These are phyloP conservation scores for Flaveria bidentis DNA, from an alignment of 129 eudicot species.

Conservation along the genomic window DNA sequence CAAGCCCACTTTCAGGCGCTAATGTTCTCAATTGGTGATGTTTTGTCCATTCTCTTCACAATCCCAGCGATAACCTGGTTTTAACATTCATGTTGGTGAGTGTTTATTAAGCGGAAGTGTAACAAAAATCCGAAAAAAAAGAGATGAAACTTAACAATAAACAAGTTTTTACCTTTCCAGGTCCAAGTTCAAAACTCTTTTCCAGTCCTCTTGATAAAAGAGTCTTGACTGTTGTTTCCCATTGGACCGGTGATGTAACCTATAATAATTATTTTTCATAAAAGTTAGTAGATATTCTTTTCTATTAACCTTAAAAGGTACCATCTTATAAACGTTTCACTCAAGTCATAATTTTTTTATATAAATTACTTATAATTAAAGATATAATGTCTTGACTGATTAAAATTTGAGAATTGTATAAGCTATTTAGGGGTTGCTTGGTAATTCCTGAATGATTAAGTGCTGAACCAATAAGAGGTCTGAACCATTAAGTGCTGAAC, in stretches of 20 bases:
- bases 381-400: background rate
- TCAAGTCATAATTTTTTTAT: background rate
- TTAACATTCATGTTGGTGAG: background rate
- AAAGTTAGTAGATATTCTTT: background rate
- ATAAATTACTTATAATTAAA: background rate
- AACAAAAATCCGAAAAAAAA: background rate
- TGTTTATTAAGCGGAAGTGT: background rate
- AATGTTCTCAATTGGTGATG: conserved; percentile 70
- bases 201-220: conserved; percentile 63
- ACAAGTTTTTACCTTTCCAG: conserved; percentile 70
- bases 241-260: conserved; percentile 96
- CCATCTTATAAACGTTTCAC: background rate
- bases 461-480: too few species aligned
- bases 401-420: background rate
- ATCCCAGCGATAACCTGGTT: conserved; percentile 87
- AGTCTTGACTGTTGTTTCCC: conserved; percentile 88
- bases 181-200: conserved; percentile 92
- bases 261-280: conserved; percentile 29
- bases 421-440: background rate
- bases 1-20: conserved; percentile 31
- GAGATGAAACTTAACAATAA: background rate
- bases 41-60: conserved; percentile 70
- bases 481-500: too few species aligned
- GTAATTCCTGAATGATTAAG: too few species aligned
- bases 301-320: background rate